These are phyloP conservation scores for Dysphania ambrosioides DNA, from an alignment of 148 eudicot species.

Conservation along the genomic window DNA sequence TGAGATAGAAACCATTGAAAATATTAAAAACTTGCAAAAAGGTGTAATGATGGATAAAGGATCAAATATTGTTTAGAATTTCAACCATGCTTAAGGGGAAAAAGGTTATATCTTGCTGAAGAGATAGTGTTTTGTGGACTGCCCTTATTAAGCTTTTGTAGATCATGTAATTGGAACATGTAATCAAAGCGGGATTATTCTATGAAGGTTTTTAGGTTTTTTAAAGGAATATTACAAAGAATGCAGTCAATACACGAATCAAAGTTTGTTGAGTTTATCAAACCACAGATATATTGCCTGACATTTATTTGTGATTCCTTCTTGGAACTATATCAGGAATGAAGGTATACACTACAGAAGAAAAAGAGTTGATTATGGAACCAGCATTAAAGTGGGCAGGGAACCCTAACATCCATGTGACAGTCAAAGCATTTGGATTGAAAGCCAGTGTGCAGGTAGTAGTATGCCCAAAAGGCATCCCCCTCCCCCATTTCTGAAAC, in stretches of 20 bases:
- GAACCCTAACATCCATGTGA: conserved; percentile 72
- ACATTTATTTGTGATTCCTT: conserved; percentile 11
- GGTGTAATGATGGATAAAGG: no score
- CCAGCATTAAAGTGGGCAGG: conserved; percentile 85
- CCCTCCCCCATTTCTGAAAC: no score
- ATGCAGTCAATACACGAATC: not conserved
- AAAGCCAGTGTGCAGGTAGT: conserved; percentile 86
- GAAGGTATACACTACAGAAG: conserved; percentile 83
- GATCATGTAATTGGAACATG: no score
- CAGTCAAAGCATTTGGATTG: conserved; percentile 78
- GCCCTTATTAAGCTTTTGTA: no score
- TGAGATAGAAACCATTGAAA: not conserved
- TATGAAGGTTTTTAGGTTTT: no score
- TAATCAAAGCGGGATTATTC: no score
- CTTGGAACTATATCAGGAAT: conserved; percentile 53
- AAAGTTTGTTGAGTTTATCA: not conserved
- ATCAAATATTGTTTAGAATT: no score
- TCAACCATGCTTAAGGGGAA: not conserved
- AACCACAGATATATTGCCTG: not conserved
- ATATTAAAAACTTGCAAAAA: not conserved
- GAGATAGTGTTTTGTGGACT: not conserved
- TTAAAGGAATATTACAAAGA: not conserved
- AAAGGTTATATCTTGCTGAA: not conserved
- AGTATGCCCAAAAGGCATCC: not conserved
- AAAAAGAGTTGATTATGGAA: conserved; percentile 95